Conservation (phyloP, 208 protist species). For the Tritrichomonas foetus region DNA sequence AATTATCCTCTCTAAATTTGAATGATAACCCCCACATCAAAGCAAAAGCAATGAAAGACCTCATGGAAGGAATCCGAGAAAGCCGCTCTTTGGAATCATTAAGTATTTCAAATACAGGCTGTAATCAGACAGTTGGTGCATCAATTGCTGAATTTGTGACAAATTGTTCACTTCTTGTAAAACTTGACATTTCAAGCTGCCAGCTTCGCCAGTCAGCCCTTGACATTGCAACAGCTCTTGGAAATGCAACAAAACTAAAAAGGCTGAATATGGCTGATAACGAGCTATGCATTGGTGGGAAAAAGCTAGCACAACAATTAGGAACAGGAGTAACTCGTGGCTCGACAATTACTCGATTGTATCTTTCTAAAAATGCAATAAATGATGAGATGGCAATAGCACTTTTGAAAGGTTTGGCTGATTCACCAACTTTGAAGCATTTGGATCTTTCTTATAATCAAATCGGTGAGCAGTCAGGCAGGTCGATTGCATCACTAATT, state of each 20-base stretch:
- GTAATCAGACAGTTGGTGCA: not conserved
- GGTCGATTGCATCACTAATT: not conserved
- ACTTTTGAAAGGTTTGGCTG: not conserved
- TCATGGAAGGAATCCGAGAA: not conserved
- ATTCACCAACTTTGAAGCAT: not conserved
- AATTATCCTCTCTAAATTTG: not conserved
- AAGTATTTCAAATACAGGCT: conserved; percentile 25
- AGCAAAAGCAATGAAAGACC: not conserved
- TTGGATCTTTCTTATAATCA: not conserved
- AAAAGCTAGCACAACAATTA: not conserved
- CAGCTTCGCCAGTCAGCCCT: not conserved
- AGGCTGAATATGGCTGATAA: not conserved
- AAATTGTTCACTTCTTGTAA: not conserved
- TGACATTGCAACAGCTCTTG: not conserved
- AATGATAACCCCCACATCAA: not conserved
- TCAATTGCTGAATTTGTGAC: not conserved
- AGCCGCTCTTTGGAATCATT: not conserved
- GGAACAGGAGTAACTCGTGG: not conserved
- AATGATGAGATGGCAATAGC: not conserved
- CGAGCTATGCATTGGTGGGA: not conserved
- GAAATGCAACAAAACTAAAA: not conserved
- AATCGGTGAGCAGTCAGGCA: not conserved
- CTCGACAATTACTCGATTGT: not conserved
- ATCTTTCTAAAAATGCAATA: not conserved
- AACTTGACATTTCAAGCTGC: not conserved